Base-by-base conservation (phyloP, 306 rosid species). In the Prunus davidiana region DNA sequence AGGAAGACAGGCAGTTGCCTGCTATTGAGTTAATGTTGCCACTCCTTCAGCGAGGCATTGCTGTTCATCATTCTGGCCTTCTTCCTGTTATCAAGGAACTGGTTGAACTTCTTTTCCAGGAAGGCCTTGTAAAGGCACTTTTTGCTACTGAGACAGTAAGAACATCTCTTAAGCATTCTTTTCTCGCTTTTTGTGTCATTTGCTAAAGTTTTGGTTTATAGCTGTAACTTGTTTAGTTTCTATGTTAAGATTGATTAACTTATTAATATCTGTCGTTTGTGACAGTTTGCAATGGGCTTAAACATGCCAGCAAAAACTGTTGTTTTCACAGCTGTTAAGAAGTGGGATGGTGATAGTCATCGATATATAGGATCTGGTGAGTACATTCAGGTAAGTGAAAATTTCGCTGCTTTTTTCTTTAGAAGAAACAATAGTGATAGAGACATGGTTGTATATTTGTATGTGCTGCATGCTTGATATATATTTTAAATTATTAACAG, bases 301-400 rank as follows among this genome's bases (percentile, higher is more conserved):
- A 95, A 95, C 82, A 95, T 95, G 99, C 99, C 99, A 11, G 99
- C 97, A 67, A 95, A 95, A 82, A 95, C 99, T 71, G 99, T 95
- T 76, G 96, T 95, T 79, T 95, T 95, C 89, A 95, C 97, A 52
- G 90, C 97, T 66, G 89, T 92, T 73, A 92, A 95, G 85, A 92
- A 95, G 85, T 95, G 99, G 99, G 99, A 95, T 79, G 97, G 97
- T 81, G 97, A 95, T 84, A 95, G 99, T 73, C 97, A 95, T 80
- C 93, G 99, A 10, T 95, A 81, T 76, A 88, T 95, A 76, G 96
- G 99, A 78, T 92, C 99, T 72, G 99, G 99, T 82, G 98, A 95
- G 90, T 95, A 95, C 81, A 95, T 92, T 81, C 99, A 92, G 96
- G 99, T 95, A 81, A 83, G 85, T 76, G 75, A 75, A 73, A 55